Conservation (phyloP, 2,329 filamentous ascomycete species). For the Alternaria sp. region DNA sequence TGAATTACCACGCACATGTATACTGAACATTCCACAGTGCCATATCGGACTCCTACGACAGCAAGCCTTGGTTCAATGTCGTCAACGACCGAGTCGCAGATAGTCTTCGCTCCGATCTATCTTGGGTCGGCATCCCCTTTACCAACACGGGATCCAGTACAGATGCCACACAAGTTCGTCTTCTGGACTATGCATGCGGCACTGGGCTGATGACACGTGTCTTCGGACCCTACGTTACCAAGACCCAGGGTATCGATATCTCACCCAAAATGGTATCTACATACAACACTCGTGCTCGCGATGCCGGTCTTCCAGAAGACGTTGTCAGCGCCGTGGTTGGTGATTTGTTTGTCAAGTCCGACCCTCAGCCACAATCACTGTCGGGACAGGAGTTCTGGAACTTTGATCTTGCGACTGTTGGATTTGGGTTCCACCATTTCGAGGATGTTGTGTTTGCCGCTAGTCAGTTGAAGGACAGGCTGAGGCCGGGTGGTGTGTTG, state of each 20-base stretch:
- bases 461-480: slow-evolving; percentile 65
- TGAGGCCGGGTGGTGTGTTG: slow-evolving; percentile 72
- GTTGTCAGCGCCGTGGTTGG: slow-evolving; percentile 42
- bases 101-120: slow-evolving; percentile 62
- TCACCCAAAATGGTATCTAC: slow-evolving; percentile 74
- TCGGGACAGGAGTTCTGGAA: slow-evolving; percentile 42
- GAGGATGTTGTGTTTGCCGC: slow-evolving; percentile 70
- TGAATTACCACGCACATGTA: neutral
- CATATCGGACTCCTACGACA: slow-evolving; percentile 65
- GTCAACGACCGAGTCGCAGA: slow-evolving; percentile 63
- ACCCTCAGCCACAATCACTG: slow-evolving; percentile 34
- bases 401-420: slow-evolving; percentile 56
- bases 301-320: slow-evolving; percentile 23
- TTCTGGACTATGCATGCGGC: slow-evolving; percentile 5
- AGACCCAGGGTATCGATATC: slow-evolving; percentile 74
- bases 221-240: slow-evolving; percentile 68
- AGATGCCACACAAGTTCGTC: slow-evolving; percentile 52
- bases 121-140: slow-evolving; percentile 71
- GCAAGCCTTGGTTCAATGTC: slow-evolving; percentile 61
- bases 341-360: slow-evolving; percentile 47
- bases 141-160: slow-evolving; percentile 45
- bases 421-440: slow-evolving; percentile 59
- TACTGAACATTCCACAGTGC: slow-evolving; percentile 51
- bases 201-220: slow-evolving; percentile 53
- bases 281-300: slow-evolving; percentile 68